Conservation (phyloP, 495 filamentous ascomycete species). For the Friedmanniomyces simplex region DNA sequence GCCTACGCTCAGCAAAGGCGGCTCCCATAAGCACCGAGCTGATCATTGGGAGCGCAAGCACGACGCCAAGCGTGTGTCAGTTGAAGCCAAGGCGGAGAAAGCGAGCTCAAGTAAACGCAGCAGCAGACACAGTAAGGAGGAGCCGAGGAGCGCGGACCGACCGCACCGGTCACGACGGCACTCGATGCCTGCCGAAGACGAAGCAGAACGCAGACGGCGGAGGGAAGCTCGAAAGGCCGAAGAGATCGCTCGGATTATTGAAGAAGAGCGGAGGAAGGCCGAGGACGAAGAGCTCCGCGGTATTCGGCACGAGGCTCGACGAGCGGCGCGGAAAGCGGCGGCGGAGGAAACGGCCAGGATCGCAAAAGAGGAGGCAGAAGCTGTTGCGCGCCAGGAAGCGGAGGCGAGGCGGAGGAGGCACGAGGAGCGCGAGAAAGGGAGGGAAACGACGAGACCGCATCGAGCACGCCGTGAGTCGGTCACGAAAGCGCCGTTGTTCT, state of each 20-base stretch:
- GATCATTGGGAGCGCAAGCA: conserved; percentile 15
- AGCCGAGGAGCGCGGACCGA: conserved; percentile 1
- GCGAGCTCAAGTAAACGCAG: background rate
- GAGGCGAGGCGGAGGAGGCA: background rate
- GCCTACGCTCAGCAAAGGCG: conserved; percentile 12
- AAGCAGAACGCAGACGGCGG: conserved; percentile 8
- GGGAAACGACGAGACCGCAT: background rate
- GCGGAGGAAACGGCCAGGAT: conserved; percentile 3
- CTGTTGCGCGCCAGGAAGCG: background rate
- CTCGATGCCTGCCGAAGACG: conserved; percentile 7
- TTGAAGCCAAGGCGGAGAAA: background rate
- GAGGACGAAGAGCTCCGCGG: conserved; percentile 6
- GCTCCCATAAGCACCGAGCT: conserved; percentile 9
- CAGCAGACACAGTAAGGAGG: background rate
- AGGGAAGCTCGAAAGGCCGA: conserved; percentile 6
- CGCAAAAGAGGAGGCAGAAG: conserved; percentile 2
- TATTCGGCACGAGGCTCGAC: conserved; percentile 3
- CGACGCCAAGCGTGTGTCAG: background rate
- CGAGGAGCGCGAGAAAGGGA: background rate
- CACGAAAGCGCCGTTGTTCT: background rate
- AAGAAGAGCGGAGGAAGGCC: conserved; percentile 4
- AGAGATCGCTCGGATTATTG: conserved; percentile 2
- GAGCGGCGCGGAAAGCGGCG: background rate
- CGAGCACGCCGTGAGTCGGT: background rate
- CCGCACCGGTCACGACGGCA: background rate